These are phyloP conservation scores for Phytophthora pseudosyringae DNA, from an alignment of 352 stramenopile genomes.

Conservation along the genomic window DNA sequence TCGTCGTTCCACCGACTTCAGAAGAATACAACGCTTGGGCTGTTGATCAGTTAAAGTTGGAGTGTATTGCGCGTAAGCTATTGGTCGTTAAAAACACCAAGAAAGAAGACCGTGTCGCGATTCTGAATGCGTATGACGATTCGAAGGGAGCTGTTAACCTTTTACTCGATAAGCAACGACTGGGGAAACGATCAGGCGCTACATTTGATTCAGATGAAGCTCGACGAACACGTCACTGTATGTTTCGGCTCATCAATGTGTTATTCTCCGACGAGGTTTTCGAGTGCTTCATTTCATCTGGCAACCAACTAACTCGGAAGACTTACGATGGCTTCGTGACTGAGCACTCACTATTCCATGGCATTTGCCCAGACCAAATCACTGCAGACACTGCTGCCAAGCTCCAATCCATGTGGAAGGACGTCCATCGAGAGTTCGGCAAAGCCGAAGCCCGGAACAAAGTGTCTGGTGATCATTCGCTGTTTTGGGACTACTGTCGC, in stretches of 20 bases:
- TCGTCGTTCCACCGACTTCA: no score
- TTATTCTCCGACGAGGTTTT: not conserved
- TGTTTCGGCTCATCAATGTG: constrained; percentile 4
- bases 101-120: not conserved
- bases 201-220: not conserved
- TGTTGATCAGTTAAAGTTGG: constrained; percentile 15
- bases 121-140: not conserved
- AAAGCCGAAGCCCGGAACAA: not conserved
- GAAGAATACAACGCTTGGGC: no score
- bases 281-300: not conserved
- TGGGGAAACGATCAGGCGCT: not conserved
- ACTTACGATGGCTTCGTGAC: no score
- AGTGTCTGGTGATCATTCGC: no score
- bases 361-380: no score
- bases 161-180: no score
- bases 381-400: not conserved
- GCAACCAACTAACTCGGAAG: not conserved
- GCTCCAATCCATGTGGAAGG: not conserved
- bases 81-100: constrained; percentile 4
- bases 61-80: constrained; percentile 6
- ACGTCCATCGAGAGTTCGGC: not conserved
- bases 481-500: no score
- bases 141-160: not conserved
- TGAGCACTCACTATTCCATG: no score
- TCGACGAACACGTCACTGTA: not conserved